Evolutionary conservation across 1,284 basidiomycete species (phyloP).

Genomic region (Peniophora sp.): DNA sequence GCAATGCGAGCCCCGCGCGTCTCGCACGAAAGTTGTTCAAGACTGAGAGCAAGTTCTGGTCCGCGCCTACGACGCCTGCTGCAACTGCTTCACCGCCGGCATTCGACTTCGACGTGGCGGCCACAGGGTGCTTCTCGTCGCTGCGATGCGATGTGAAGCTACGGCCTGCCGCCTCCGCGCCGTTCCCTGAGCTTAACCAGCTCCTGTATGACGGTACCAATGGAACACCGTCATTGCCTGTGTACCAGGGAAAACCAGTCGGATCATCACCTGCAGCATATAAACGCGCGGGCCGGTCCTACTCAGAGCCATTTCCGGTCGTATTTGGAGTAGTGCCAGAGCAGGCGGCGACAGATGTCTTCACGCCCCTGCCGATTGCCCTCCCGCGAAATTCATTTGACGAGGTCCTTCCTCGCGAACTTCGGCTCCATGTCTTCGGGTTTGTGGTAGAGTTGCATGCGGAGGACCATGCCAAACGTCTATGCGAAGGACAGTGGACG

Average conservation of each 20-base stretch:
- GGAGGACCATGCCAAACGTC: constrained; percentile 37
- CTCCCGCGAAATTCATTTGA: constrained; percentile 53
- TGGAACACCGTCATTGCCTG: constrained; percentile 6
- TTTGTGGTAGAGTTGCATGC: constrained; percentile 47
- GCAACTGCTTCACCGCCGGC: constrained; percentile 4
- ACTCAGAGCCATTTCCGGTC: constrained; percentile 54
- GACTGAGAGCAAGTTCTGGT: constrained; percentile 10
- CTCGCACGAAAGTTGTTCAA: constrained; percentile 48
- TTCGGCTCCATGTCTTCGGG: constrained; percentile 59
- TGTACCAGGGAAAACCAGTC: constrained; percentile 13
- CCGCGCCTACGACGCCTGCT: constrained; percentile 11
- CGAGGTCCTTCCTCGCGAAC: constrained; percentile 62
- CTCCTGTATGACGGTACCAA: constrained; percentile 10
- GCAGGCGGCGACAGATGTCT: constrained; percentile 34
- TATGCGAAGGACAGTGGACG: constrained; percentile 45
- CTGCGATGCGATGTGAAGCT: constrained; percentile 21
- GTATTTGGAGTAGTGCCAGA: constrained; percentile 47
- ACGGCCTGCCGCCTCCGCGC: constrained; percentile 17
- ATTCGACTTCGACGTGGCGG: constrained; percentile 7
- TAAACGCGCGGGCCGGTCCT: constrained; percentile 34
- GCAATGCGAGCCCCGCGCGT: constrained; percentile 33
- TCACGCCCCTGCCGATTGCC: constrained; percentile 37
- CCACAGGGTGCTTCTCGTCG: constrained; percentile 29
- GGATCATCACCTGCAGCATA: constrained; percentile 10
- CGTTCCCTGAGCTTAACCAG: constrained; percentile 19